Conservation (phyloP, 2,329 filamentous ascomycete species). For the Xylaria sp. region DNA sequence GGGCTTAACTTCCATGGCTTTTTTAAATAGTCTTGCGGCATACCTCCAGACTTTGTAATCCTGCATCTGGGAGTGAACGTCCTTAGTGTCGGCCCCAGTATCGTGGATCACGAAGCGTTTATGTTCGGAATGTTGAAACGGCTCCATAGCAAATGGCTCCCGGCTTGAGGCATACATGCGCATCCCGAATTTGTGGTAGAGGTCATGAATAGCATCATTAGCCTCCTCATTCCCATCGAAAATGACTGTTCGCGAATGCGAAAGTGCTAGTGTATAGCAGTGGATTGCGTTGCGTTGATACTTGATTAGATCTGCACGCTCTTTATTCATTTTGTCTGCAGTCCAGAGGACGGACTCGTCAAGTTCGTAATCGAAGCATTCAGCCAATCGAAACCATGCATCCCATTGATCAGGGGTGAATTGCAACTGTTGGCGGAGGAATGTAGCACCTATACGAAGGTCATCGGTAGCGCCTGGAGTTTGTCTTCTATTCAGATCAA, state of each 20-base stretch:
- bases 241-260: conserved; percentile 62
- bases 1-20: conserved; percentile 65
- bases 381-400: conserved; percentile 88
- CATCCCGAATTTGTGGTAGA: conserved; percentile 71
- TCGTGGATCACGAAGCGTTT: conserved; percentile 67
- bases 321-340: conserved; percentile 90
- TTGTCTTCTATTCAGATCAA: conserved; percentile 77
- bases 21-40: conserved; percentile 65
- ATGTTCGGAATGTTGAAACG: conserved; percentile 66
- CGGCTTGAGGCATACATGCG: conserved; percentile 71
- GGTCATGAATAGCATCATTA: conserved; percentile 64
- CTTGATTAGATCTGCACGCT: conserved; percentile 76
- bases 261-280: conserved; percentile 74
- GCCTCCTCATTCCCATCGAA: conserved; percentile 58
- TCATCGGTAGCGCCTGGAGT: conserved; percentile 85
- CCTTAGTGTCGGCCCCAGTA: conserved; percentile 60
- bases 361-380: conserved; percentile 87
- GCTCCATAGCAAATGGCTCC: conserved; percentile 72
- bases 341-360: conserved; percentile 91
- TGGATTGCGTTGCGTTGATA: conserved; percentile 85
- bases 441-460: conserved; percentile 81
- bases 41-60: conserved; percentile 72
- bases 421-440: conserved; percentile 83
- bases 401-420: conserved; percentile 87
- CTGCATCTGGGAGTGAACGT: conserved; percentile 67